A percentile compares a stretch with the other conserved stretches of the same genome.
These are phyloP conservation scores for Rubia tinctorum DNA, from an alignment of 305 asterid genomes.

Conservation along the genomic window DNA sequence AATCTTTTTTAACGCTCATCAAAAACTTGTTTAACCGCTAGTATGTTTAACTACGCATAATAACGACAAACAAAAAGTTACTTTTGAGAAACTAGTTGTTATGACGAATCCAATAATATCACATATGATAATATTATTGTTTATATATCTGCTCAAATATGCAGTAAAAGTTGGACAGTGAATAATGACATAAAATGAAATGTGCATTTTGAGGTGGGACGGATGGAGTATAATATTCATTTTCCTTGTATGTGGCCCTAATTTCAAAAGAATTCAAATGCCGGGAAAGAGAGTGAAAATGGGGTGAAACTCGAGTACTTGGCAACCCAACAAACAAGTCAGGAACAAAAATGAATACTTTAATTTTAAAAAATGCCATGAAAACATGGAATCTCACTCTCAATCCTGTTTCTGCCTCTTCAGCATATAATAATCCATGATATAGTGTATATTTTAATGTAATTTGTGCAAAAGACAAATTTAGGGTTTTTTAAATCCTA, in stretches of 20 bases:
- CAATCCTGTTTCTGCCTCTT: not conserved
- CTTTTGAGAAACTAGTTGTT: too few relatives aligned
- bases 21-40: too few relatives aligned
- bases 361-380: not conserved
- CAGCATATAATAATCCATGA: not conserved
- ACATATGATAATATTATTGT: too few relatives aligned
- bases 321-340: conserved; percentile 4
- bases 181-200: too few relatives aligned
- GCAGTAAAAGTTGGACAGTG: too few relatives aligned
- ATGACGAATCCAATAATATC: too few relatives aligned
- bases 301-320: conserved; percentile 6
- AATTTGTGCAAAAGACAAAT: not conserved
- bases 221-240: too few relatives aligned
- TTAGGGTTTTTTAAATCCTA: not conserved
- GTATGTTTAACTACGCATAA: too few relatives aligned
- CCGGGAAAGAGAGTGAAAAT: not conserved
- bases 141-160: too few relatives aligned
- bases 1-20: too few relatives aligned
- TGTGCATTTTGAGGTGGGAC: too few relatives aligned
- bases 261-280: conserved; percentile 6
- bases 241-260: not conserved
- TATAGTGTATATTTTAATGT: not conserved
- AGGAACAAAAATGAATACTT: not conserved
- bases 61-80: too few relatives aligned
- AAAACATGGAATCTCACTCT: conserved; percentile 7